Evolutionary conservation across 1,284 basidiomycete genomes (phyloP), one percentile per base, ranked within the genome.

Genomic region (Pseudozyma sp.): DNA sequence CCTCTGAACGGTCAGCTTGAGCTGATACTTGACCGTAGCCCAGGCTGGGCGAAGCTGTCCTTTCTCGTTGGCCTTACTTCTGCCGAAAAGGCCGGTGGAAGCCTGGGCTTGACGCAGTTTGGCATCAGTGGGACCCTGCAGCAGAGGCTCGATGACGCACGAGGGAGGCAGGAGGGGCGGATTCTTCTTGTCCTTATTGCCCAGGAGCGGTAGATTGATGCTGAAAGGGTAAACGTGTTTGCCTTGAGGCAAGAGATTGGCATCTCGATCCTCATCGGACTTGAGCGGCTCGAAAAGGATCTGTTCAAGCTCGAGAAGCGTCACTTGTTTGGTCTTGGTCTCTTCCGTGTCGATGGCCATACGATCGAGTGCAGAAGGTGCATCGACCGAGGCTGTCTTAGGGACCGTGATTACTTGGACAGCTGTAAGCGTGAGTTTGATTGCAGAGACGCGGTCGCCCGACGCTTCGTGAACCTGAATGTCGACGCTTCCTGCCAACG

Each of bases 11-110:
- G 78, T 82, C 30, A 80, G 52, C 54, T 81, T 81, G 61, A 79
- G 54, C 55, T 81, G 78, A 65, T 80, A 82, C 43, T 80, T 81
- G 54, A 81, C 69, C 29, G 68, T 79, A 1, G 75, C 74, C 80
- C 80, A 81, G 14, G 75, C 68, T 3, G 61, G 55, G 1, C 44
- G 52, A 16, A 54, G 58, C 5, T 45, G 17, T 5, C 44, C 50
- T 30, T 57, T 65, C 37, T 53, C 60, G 2, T 39, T 54, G 14
- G 30, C 48, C 37, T 63, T 52, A 16, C 44, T 53, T 24, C 60
- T 56, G 30, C 71, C 73, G 14, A 73, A 54, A 5, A 70, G 50
- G 13, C 67, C 60, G 5, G 68, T 61, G 3, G 67, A 56, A 19
- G 40, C 53, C 31, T 71, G 69, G 17, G 29, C 53, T 17, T 71